Evolutionary conservation across 192 early-diverging fungal genomes (phyloP).

Genomic region (Radiomyces spectabilis): DNA sequence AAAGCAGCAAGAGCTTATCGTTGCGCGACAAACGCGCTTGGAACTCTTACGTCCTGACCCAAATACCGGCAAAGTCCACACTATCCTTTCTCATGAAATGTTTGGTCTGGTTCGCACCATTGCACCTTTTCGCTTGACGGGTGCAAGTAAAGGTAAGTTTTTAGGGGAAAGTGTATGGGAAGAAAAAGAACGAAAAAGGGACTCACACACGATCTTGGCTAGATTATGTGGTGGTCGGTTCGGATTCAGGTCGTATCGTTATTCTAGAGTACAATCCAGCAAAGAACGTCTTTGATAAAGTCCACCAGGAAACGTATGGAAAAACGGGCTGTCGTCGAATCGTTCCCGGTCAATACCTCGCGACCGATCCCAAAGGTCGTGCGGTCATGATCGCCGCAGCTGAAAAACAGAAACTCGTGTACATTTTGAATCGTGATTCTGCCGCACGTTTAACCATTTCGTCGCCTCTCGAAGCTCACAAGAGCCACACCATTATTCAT

Average conservation of each 20-base stretch:
- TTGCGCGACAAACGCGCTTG: conserved; percentile 64
- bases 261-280: conserved; percentile 83
- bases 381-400: conserved; percentile 92
- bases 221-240: conserved; percentile 89
- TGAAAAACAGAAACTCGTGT: conserved; percentile 94
- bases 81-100: conserved; percentile 61
- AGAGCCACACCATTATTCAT: conserved; percentile 68
- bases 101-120: conserved; percentile 87
- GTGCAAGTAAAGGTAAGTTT: conserved; percentile 71
- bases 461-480: conserved; percentile 94
- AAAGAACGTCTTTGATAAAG: conserved; percentile 66
- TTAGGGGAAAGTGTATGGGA: neutral
- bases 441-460: conserved; percentile 78
- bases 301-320: conserved; percentile 92
- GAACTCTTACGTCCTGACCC: conserved; percentile 79
- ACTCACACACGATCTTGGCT: neutral
- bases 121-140: conserved; percentile 80
- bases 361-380: conserved; percentile 91
- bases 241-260: conserved; percentile 84
- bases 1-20: conserved; percentile 83
- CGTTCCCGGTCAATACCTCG: conserved; percentile 94
- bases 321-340: conserved; percentile 85
- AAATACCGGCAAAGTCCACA: conserved; percentile 70
- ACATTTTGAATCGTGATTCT: conserved; percentile 91
- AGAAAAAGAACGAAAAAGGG: neutral